phyloP scores from a whole-genome alignment of 2,329 filamentous ascomycete species.

The Phaeosphaeria sp. region DNA sequence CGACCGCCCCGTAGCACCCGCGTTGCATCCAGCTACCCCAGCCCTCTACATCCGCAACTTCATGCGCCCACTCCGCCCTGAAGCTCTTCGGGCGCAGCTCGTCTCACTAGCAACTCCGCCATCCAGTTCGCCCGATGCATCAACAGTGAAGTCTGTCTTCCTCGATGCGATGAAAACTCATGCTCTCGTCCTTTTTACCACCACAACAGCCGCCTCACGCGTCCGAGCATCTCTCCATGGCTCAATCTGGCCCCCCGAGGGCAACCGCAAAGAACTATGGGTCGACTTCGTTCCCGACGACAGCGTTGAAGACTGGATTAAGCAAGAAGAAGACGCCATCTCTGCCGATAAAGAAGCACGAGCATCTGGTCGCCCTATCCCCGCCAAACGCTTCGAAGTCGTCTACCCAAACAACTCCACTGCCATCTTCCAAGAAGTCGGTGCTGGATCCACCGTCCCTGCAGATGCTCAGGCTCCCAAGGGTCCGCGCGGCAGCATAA shows the following conservation, averaged over 20 bases:
- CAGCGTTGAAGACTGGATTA: slow-evolving; percentile 75
- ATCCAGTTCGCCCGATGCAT: slow-evolving; percentile 55
- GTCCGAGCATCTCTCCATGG: slow-evolving; percentile 79
- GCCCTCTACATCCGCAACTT: slow-evolving; percentile 86
- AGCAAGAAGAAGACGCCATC: slow-evolving; percentile 46
- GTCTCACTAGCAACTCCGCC: slow-evolving; percentile 69
- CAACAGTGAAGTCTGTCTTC: slow-evolving; percentile 72
- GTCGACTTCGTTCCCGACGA: slow-evolving; percentile 88
- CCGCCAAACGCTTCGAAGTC: slow-evolving; percentile 40
- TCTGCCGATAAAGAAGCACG: slow-evolving; percentile 38
- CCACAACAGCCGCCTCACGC: slow-evolving; percentile 72
- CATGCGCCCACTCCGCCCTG: slow-evolving; percentile 80
- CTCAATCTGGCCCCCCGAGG: slow-evolving; percentile 85
- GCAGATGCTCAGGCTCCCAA: slow-evolving; percentile 22
- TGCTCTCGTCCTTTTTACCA: slow-evolving; percentile 78
- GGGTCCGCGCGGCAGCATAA: slow-evolving; percentile 22
- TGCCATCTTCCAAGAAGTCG: slow-evolving; percentile 44
- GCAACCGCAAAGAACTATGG: slow-evolving; percentile 81
- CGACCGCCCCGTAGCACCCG: slow-evolving; percentile 42
- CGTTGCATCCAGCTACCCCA: slow-evolving; percentile 51
- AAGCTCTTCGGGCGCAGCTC: slow-evolving; percentile 72
- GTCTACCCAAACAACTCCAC: slow-evolving; percentile 30
- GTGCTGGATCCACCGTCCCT: slow-evolving; percentile 24
- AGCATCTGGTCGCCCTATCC: slow-evolving; percentile 17
- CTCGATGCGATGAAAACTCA: slow-evolving; percentile 88